Base-by-base conservation (phyloP, 441 rosid genomes). In the Erodium chrysanthum region DNA sequence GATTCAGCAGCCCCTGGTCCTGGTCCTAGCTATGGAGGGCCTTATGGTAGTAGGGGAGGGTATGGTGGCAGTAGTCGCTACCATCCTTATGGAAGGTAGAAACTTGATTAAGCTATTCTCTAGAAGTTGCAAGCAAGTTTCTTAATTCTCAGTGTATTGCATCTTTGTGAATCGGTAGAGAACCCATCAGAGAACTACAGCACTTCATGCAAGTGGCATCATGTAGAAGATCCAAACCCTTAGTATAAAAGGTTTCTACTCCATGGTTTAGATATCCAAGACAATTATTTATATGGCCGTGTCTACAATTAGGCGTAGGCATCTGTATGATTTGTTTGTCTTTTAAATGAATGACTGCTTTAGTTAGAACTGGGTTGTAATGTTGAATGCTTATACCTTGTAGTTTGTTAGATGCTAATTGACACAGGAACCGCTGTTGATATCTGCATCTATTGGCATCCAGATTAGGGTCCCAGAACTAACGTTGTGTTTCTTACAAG, bases 21-120 rank as follows among this genome's bases (percentile, higher is more conserved):
- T 72, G 81, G 91, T 80, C 88, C 84, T 76, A 88, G 87, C 73
- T 91, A 88, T 72, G 84, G 92, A 79, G 95, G 88, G 42, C 74
- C 83, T 59, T 89, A 85, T 75, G 91, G 50, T 42, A 42, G 96
- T 66, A 82, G 92, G 84, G 94, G 90, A 79, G 84, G 97, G 81
- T 89, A 88, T 85, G 84, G 87, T 84, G 81, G 88, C 92, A 82
- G 85, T 86, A 85, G 90, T 85, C 91, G 96, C 29, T 93, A 87
- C 77, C 97, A 93, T 84, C 98, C 98, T 62, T 93, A 90, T 74
- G 79, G 87, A 71, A 87, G 97, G 78, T 90, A 86, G 88, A 80
- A 42, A 42, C 3, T 0, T 42, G 50, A 42, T 42, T 42, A 42
- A 42, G 50, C 50, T 42, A 4, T 11, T n/a, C 50, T 42, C 50